These are phyloP conservation scores for Dendrobium huoshanense DNA, from an alignment of 106 monocot genomes.

Conservation along the genomic window DNA sequence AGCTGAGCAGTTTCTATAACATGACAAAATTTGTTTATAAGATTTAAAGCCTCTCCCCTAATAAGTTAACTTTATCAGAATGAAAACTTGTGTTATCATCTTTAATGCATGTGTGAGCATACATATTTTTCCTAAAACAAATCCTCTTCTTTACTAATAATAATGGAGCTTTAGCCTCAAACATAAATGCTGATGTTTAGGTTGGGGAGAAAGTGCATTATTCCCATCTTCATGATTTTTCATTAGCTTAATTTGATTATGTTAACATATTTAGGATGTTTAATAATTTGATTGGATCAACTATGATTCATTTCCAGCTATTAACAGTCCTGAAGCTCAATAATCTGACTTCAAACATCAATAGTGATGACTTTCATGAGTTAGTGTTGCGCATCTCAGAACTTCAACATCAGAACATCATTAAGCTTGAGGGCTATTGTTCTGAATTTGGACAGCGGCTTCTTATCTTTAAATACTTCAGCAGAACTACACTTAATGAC, in stretches of 20 bases:
- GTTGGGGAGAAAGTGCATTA: no score
- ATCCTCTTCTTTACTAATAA: neutral
- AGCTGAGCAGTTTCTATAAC: no score
- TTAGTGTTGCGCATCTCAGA: constrained; percentile 47
- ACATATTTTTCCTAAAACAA: neutral
- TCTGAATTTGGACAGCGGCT: constrained; percentile 64
- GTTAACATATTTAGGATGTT: neutral
- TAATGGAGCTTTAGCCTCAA: no score
- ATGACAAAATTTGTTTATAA: no score
- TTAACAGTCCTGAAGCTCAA: constrained; percentile 69
- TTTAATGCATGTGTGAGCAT: neutral
- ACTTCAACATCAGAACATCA: constrained; percentile 64
- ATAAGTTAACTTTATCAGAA: no score
- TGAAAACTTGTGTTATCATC: no score
- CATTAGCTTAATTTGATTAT: neutral
- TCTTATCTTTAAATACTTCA: constrained; percentile 73
- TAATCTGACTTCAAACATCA: constrained; percentile 28
- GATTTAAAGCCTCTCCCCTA: no score
- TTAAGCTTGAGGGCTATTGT: constrained; percentile 90
- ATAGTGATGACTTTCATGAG: constrained; percentile 47
- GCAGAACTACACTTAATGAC: constrained; percentile 56
- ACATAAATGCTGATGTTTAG: no score
- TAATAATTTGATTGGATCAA: neutral
- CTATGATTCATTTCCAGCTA: constrained; percentile 39
- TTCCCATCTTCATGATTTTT: no score